These are phyloP conservation scores for Zalaria sp. DNA, from an alignment of 2,329 filamentous ascomycete species.

Conservation along the genomic window DNA sequence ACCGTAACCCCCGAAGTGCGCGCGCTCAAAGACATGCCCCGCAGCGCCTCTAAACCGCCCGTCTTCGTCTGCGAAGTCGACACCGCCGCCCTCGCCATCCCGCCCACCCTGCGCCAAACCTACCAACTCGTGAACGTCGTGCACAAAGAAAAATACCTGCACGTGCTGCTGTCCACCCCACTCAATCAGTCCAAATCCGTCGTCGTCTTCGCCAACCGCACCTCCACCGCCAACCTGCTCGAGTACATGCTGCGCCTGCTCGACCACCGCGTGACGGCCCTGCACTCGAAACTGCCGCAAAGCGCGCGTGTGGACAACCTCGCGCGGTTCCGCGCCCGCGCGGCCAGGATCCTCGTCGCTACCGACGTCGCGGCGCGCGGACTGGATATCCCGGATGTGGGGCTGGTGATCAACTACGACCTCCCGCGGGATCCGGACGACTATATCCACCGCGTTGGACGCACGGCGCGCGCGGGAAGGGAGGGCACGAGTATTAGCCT, in stretches of 20 bases:
- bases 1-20: slow-evolving; percentile 89
- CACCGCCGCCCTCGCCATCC: slow-evolving; percentile 57
- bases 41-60: slow-evolving; percentile 53
- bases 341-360: slow-evolving; percentile 78
- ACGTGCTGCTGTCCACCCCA: slow-evolving; percentile 71
- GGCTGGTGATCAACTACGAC: slow-evolving; percentile 87
- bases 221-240: slow-evolving; percentile 72
- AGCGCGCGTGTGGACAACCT: slow-evolving; percentile 76
- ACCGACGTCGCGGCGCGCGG: slow-evolving; percentile 91
- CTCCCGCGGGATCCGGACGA: slow-evolving; percentile 92
- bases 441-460: slow-evolving; percentile 91
- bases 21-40: slow-evolving; percentile 65
- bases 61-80: slow-evolving; percentile 86
- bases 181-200: slow-evolving; percentile 68
- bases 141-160: slow-evolving; percentile 88
- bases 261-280: slow-evolving; percentile 75
- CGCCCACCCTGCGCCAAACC: slow-evolving; percentile 65
- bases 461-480: slow-evolving; percentile 84
- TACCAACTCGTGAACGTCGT: slow-evolving; percentile 83
- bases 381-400: slow-evolving; percentile 88
- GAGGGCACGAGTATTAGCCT: slow-evolving; percentile 73
- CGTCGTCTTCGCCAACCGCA: slow-evolving; percentile 93
- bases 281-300: slow-evolving; percentile 81
- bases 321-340: slow-evolving; percentile 77
- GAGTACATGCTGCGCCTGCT: slow-evolving; percentile 79